Evolutionary conservation across 2,329 filamentous ascomycete genomes (phyloP).

Genomic region (Atkinsonella hypoxylon): DNA sequence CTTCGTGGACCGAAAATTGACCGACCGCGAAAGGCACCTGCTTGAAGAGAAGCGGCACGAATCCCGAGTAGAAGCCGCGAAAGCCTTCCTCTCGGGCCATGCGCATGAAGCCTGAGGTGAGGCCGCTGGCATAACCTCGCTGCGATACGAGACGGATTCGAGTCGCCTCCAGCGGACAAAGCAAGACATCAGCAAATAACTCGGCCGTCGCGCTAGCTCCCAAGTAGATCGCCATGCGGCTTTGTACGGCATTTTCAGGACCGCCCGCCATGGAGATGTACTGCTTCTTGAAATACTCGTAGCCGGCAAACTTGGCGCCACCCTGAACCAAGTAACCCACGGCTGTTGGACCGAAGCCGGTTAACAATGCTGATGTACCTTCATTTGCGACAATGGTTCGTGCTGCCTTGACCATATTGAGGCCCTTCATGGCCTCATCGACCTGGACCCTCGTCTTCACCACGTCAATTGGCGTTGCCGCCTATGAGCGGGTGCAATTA

Average conservation of each 20-base stretch:
- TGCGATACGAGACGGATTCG: slow-evolving; percentile 70
- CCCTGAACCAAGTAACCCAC: slow-evolving; percentile 85
- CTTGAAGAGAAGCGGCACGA: slow-evolving; percentile 76
- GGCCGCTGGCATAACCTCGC: slow-evolving; percentile 62
- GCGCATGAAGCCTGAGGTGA: slow-evolving; percentile 60
- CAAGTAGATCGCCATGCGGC: slow-evolving; percentile 55
- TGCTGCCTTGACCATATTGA: slow-evolving; percentile 69
- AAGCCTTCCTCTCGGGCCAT: slow-evolving; percentile 66
- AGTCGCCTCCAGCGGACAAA: slow-evolving; percentile 83
- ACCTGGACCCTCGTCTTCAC: slow-evolving; percentile 90
- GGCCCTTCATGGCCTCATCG: slow-evolving; percentile 74
- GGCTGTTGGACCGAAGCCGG: slow-evolving; percentile 73
- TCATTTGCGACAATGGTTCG: slow-evolving; percentile 67
- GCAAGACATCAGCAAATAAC: slow-evolving; percentile 65
- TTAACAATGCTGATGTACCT: slow-evolving; percentile 68
- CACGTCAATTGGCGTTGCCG: slow-evolving; percentile 48
- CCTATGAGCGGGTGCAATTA: slow-evolving; percentile 20
- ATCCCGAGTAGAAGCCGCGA: slow-evolving; percentile 80
- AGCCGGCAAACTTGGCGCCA: slow-evolving; percentile 83
- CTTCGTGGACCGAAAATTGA: slow-evolving; percentile 92
- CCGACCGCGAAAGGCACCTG: slow-evolving; percentile 89
- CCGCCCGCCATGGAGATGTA: slow-evolving; percentile 58
- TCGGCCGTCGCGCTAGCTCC: slow-evolving; percentile 57
- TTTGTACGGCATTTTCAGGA: slow-evolving; percentile 29
- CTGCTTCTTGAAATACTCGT: slow-evolving; percentile 90